Base-by-base conservation (phyloP, 345 rosid genomes). In the Gossypium stocksii region DNA sequence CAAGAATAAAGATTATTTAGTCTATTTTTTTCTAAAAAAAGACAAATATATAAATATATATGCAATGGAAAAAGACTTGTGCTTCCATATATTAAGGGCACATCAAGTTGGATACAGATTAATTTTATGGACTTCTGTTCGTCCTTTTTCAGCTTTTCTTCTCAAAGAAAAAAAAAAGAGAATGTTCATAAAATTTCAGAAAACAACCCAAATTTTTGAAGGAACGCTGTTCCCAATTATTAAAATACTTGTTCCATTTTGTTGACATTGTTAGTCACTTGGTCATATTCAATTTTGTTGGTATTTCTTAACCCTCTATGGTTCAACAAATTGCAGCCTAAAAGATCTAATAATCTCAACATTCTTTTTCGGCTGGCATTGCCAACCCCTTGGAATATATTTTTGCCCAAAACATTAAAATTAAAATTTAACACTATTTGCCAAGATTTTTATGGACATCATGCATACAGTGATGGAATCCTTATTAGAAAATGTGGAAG, bases 21-120 rank as follows among this genome's bases (percentile, higher is more conserved):
- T 4, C 9, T 57, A 2, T 7, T 46, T 45, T 73, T 38, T 51
- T 49, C 5, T 14, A 1, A 23, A 56, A 67, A 14, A 23, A 43
- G 74, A 78, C 65, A 78, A 68, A 48, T 45, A 12, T 45, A 27
- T 51, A 29, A 29, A 46, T 67, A 46, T 46, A 22, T 48, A 3
- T n/a, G 19, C 60, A 14, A 67, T 46, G 56, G 25, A 61, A 14
- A 19, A 49, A 54, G 70, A 49, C 44, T 23, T 41, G 23, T 59
- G 48, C 69, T 43, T 25, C 49, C 13, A 25, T 61, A n/a, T 69
- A 54, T 45, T 43, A 58, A 20, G 48, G 60, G 29, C 63, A 78
- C 81, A 60, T 56, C 77, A 68, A 58, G 44, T 52, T 59, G 74
- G 68, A 22, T 51, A 15, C 43, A 29, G 48, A 14, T 29, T 34